Evolutionary conservation across 2,329 filamentous ascomycete species (phyloP).

Genomic region (Diaporthe ampelina): DNA sequence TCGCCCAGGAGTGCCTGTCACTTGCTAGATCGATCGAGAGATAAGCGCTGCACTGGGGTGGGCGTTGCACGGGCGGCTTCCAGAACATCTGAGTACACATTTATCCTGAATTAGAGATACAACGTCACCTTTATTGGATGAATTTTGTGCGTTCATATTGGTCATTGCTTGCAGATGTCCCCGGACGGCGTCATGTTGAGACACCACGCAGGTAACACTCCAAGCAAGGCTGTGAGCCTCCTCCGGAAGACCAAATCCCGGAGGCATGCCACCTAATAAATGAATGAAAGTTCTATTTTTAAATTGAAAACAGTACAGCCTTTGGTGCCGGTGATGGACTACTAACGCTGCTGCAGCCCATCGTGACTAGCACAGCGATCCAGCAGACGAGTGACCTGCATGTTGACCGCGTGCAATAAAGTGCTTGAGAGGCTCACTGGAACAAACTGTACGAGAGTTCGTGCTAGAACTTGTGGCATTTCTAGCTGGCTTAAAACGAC

Average conservation of each 20-base stretch:
- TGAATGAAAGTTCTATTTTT: neutral
- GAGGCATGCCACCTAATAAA: neutral
- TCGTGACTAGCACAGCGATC: no score
- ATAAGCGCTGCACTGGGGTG: neutral
- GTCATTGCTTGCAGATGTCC: neutral
- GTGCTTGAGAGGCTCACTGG: neutral
- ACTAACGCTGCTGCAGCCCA: no score
- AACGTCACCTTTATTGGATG: neutral
- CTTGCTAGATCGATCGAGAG: neutral
- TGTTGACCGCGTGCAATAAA: neutral
- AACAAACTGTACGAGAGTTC: neutral
- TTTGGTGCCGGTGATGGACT: no score
- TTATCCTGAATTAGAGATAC: neutral
- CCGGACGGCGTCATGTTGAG: neutral
- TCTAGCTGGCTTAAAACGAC: no score
- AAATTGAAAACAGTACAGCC: neutral
- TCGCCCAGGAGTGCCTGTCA: no score
- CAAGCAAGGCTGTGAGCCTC: neutral
- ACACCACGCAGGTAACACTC: no score
- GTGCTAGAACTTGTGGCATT: neutral
- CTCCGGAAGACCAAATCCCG: neutral
- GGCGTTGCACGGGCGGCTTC: neutral
- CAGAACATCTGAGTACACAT: neutral
- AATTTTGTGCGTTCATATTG: neutral
- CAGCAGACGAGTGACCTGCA: neutral